phyloP scores from a whole-genome alignment of 202 grass and related monocot species.

The Zoysia matrella region DNA sequence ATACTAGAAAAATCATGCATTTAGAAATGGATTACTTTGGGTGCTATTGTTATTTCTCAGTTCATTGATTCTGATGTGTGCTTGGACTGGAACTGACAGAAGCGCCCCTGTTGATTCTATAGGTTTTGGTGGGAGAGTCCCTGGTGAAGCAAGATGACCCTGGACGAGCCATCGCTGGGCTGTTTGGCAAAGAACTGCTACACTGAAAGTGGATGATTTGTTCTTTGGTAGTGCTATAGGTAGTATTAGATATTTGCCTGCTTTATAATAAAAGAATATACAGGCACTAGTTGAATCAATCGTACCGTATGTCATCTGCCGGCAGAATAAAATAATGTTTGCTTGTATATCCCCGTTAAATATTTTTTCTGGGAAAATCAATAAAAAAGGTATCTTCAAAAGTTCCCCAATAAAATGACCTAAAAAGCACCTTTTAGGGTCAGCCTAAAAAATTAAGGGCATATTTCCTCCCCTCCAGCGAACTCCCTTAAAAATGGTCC shows the following conservation, averaged over 20 bases:
- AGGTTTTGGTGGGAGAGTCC: slow-evolving; percentile 96
- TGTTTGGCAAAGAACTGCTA: slow-evolving; percentile 73
- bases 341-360: neutral
- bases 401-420: too few species aligned
- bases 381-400: too few species aligned
- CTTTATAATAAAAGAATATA: neutral
- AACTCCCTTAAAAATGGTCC: too few species aligned
- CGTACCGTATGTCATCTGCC: neutral
- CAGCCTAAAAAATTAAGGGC: too few species aligned
- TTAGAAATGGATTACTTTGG: too few species aligned
- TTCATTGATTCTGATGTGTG: too few species aligned
- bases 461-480: too few species aligned
- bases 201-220: slow-evolving; percentile 10
- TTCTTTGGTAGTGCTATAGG: neutral
- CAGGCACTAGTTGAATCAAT: neutral
- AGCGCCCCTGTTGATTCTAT: neutral
- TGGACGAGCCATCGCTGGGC: slow-evolving; percentile 66
- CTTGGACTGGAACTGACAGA: neutral
- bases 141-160: slow-evolving; percentile 78
- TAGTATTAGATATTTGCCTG: neutral
- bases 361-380: too few species aligned
- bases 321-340: slow-evolving; percentile 27
- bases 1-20: too few species aligned
- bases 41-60: too few species aligned
- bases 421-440: too few species aligned